Base-by-base conservation (phyloP, 805 yeast species). In the Yarrowia osloensis region DNA sequence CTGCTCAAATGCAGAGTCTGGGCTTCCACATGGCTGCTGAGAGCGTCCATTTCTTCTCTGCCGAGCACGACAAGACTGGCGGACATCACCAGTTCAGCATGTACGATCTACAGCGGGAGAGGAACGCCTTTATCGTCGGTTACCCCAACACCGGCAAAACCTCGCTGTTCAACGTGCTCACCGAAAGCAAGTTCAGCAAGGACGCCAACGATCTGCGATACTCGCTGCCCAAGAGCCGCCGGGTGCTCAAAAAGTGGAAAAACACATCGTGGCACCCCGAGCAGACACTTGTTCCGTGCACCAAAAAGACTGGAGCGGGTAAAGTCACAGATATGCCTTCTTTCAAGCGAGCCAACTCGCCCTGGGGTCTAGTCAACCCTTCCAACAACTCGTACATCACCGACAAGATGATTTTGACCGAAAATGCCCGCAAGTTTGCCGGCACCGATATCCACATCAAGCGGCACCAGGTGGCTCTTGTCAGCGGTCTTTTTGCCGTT, bases 11-110 rank as follows among this genome's bases (percentile, higher is more conserved):
- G 66, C 54, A 46, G 44, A 29, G 19, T 6, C 33, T 61, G 42
- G 66, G 66, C 4, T 61, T 22, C 66, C 44, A 61, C 17, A 29
- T 61, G 42, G 40, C 54, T 1, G 54, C 52, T 19, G 54, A 61
- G 1, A 9, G 33, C 3, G 54, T 61, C 5, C 66, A 61, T n/a
- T 61, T 61, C 22, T 61, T 46, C 21, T 61, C 66, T 2, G 52
- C 66, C 5, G 66, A 33, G 8, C 40, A 33, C 17, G 63, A 57
- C 39, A 40, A 40, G 37, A 11, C 13, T 4, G 63, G 63, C 3
- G 63, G 63, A 3, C 19, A 31, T 7, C 42, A 44, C 29, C 52
- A 46, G 42, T 44, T 61, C 12, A 44, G 55, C 22, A 29, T 61
- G 52, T 22, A 61, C 22, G 44, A 31, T 5, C 40, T 61, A 11